Conservation (phyloP, 1,284 basidiomycete genomes). For the Cryptococcus amylolentus region DNA sequence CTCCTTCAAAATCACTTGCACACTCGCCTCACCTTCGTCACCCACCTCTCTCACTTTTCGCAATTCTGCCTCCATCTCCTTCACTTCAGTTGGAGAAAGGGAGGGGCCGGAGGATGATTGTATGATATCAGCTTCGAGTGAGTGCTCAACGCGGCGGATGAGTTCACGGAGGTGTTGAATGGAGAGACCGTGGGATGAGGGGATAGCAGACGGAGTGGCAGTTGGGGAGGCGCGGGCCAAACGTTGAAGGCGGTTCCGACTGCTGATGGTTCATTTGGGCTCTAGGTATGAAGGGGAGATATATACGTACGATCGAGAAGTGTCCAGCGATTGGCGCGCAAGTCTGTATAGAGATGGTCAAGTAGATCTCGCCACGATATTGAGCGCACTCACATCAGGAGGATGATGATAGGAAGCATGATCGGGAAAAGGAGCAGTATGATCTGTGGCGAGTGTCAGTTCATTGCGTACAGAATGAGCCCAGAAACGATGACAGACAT, state of each 20-base stretch:
- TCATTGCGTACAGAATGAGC: neutral
- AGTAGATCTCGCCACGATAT: neutral
- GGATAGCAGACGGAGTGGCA: neutral
- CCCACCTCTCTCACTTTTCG: neutral
- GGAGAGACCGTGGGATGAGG: conserved; percentile 22
- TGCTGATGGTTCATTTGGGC: neutral
- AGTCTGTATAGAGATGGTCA: conserved; percentile 12
- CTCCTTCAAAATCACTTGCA: conserved; percentile 29
- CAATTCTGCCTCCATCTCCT: neutral
- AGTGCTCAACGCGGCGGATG: conserved; percentile 35
- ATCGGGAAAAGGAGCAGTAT: conserved; percentile 65
- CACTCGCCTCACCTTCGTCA: conserved; percentile 7
- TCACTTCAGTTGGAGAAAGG: neutral
- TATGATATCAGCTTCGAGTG: conserved; percentile 37
- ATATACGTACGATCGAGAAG: conserved; percentile 27
- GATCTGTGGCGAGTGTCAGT: conserved; percentile 43
- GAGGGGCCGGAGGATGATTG: conserved; percentile 17
- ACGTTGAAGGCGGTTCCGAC: conserved; percentile 29
- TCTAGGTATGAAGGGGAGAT: neutral
- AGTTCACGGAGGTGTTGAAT: conserved; percentile 30
- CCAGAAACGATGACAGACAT: conserved; percentile 57
- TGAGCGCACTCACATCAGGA: conserved; percentile 24
- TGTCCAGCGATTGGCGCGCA: conserved; percentile 33
- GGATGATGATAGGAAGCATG: conserved; percentile 51
- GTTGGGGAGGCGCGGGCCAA: conserved; percentile 19